A percentile compares a stretch with the other conserved stretches of the same genome.
phyloP scores from a whole-genome alignment of 2,329 filamentous ascomycete genomes.

The Fusarium drepaniforme region DNA sequence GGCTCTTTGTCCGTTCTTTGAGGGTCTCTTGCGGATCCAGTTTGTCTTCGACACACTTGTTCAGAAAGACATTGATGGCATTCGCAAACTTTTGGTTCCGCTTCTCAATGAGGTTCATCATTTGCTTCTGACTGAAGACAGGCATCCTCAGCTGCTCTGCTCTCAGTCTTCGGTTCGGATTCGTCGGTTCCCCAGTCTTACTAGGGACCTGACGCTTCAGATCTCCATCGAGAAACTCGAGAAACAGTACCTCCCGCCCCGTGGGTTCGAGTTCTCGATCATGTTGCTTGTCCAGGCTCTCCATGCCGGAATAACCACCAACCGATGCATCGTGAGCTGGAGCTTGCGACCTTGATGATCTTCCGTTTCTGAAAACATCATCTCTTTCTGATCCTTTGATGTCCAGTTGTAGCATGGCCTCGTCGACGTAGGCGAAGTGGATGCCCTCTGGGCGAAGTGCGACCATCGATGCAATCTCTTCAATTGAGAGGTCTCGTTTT shows the following conservation, averaged over 20 bases:
- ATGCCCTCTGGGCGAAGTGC: constrained; percentile 82
- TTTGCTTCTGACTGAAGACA: constrained; percentile 91
- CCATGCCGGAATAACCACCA: constrained; percentile 65
- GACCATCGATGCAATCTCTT: constrained; percentile 87
- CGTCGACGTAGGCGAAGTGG: constrained; percentile 88
- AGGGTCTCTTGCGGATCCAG: constrained; percentile 77
- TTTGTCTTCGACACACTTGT: constrained; percentile 73
- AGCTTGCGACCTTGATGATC: constrained; percentile 62
- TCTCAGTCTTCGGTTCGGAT: constrained; percentile 74
- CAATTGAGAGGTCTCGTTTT: constrained; percentile 74
- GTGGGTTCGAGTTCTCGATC: constrained; percentile 33
- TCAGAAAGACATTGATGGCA: constrained; percentile 82
- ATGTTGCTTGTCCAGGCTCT: constrained; percentile 52
- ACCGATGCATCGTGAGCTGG: constrained; percentile 68
- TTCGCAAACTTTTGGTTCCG: constrained; percentile 85
- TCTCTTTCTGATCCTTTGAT: constrained; percentile 76
- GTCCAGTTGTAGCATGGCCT: constrained; percentile 84
- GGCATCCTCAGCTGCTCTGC: constrained; percentile 92
- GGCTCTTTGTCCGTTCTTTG: constrained; percentile 66
- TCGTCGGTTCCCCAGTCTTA: constrained; percentile 77
- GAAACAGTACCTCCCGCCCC: constrained; percentile 80
- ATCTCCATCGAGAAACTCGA: constrained; percentile 94
- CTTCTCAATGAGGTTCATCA: constrained; percentile 90
- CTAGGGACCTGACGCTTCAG: constrained; percentile 82
- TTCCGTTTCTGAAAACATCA: constrained; percentile 67